Evolutionary conservation across 306 rosid species (phyloP).

Genomic region (Astragalus glycyphyllos): DNA sequence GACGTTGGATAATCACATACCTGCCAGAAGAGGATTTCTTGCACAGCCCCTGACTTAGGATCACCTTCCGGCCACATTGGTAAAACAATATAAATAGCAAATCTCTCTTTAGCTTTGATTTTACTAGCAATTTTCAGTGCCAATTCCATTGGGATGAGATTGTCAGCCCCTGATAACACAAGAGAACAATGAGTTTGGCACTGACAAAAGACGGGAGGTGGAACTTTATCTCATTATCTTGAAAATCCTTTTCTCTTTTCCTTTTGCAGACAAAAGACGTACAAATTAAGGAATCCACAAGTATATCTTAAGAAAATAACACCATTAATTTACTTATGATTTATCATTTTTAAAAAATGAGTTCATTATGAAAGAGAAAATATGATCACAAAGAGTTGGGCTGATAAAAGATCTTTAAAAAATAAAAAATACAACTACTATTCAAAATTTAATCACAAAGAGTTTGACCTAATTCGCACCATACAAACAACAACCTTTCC

Average conservation of each 20-base stretch:
- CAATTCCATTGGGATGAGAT: constrained; percentile 96
- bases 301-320: constrained; percentile 25
- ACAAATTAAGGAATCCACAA: constrained; percentile 35
- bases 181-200: constrained; percentile 30
- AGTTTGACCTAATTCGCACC: constrained; percentile 32
- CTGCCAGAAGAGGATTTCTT: constrained; percentile 99
- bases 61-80: constrained; percentile 99
- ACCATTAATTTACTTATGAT: no score
- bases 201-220: constrained; percentile 27
- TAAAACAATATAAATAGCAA: constrained; percentile 78
- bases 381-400: constrained; percentile 11
- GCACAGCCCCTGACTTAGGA: constrained; percentile 78
- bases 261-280: constrained; percentile 19
- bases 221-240: constrained; percentile 2
- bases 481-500: constrained; percentile 32
- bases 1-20: constrained; percentile 50
- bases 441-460: neutral
- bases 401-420: neutral
- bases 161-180: constrained; percentile 81
- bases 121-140: constrained; percentile 88
- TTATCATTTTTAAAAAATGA: neutral
- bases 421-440: neutral
- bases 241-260: neutral
- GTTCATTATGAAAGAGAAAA: neutral
- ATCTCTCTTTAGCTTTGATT: constrained; percentile 86